Base-by-base conservation (phyloP, 1,284 basidiomycete genomes). In the Gymnopus androsaceus region DNA sequence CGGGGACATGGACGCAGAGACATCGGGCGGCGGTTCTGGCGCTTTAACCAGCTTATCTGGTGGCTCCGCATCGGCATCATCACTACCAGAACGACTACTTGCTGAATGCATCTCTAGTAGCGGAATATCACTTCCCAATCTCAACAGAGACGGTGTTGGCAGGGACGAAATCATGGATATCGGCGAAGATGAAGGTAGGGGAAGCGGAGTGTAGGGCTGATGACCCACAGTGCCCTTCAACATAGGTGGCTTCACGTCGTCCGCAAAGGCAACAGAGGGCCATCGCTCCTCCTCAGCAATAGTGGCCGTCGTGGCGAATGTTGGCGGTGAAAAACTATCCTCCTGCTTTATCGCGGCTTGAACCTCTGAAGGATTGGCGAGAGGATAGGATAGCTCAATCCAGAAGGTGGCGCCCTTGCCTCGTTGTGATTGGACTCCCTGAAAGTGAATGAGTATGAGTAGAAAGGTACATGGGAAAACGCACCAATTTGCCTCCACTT, bases 401-500 rank as follows among this genome's bases (percentile, higher is more conserved):
- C 75, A 77, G 59, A 78, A 76, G 17, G 68, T 73, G 6, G 68
- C 70, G 7, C 73, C 73, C 54, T 68, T 53, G 6, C 72, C 71
- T 27, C 64, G 56, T 45, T 65, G 63, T 17, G 67, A 69, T 28
- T 60, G 64, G 9, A 71, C 69, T 14, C 80, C 65, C 64, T 65
- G 31, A 7, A 7, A 12, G 15, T n/a, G 7, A 23, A 54, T 19
- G 12, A 50, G 21, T 8, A 46, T n/a, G 28, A 48, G 47, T 8
- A 17, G 38, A 12, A 42, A 34, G 15, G 17, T 34, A 40, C 23
- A 9, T n/a, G 5, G 21, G 48, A 55, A 12, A 42, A 48, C 55
- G 27, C 19, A 59, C 78, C 23, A 81, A 64, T 31, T 79, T 68
- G 12, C 80, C 81, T n/a, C 75, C 70, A 40, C 70, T 72, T 14